These are phyloP conservation scores for Coelastrella sp. DNA, from an alignment of 139 green algal species.

Conservation along the genomic window DNA sequence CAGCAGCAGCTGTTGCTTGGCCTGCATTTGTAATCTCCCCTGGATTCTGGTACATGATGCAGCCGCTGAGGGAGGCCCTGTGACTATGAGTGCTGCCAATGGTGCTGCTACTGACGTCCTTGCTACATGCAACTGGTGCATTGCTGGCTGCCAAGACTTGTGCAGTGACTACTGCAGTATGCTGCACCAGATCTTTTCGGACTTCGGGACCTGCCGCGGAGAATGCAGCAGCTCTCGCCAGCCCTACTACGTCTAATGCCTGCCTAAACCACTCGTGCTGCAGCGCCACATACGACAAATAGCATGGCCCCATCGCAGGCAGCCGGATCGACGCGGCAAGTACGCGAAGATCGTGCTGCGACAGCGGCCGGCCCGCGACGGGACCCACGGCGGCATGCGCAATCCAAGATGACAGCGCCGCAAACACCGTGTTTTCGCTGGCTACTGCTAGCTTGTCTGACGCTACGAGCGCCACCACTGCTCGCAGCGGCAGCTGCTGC, in stretches of 20 bases:
- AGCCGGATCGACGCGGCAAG: slow-evolving; percentile 34
- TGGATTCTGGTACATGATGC: background rate
- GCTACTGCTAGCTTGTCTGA: slow-evolving; percentile 28
- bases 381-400: background rate
- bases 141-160: slow-evolving; percentile 7
- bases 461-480: slow-evolving; percentile 1
- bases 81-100: background rate
- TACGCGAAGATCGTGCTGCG: slow-evolving; percentile 4
- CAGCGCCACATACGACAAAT: slow-evolving; percentile 32
- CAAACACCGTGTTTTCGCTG: slow-evolving; percentile 45
- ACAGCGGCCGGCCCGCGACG: background rate
- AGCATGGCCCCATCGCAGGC: slow-evolving; percentile 13
- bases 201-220: slow-evolving; percentile 20
- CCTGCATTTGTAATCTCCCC: background rate
- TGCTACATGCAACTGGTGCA: background rate
- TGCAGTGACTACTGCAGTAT: background rate
- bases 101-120: background rate
- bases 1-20: background rate
- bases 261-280: slow-evolving; percentile 41
- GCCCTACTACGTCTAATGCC: background rate
- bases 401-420: slow-evolving; percentile 32
- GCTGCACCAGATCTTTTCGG: background rate
- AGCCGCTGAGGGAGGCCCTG: background rate
- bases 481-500: slow-evolving; percentile 40
- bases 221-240: slow-evolving; percentile 33